These are phyloP conservation scores for Botrytis elliptica DNA, from an alignment of 2,329 filamentous ascomycete species.

Conservation along the genomic window DNA sequence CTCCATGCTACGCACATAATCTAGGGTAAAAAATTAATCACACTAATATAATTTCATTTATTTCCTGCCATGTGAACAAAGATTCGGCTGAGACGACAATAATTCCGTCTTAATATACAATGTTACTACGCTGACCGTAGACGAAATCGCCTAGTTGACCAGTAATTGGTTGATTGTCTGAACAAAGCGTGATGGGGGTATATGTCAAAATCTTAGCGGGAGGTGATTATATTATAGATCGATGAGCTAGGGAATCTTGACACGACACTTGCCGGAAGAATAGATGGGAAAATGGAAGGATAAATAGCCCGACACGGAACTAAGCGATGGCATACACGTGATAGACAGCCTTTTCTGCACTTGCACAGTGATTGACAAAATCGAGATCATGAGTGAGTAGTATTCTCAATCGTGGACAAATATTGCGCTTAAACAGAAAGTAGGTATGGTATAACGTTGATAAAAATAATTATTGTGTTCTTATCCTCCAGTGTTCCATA, in stretches of 20 bases:
- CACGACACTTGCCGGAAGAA: constrained; percentile 10
- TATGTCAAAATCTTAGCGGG: background rate
- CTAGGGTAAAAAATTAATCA: background rate
- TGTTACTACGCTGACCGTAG: background rate
- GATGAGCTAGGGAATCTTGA: background rate
- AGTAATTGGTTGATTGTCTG: background rate
- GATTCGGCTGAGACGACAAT: background rate
- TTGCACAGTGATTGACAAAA: background rate
- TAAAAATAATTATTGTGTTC: too few relatives aligned
- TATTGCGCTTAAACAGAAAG: background rate
- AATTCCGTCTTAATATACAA: background rate
- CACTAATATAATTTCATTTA: background rate
- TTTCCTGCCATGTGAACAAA: constrained; percentile 12
- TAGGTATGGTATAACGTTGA: background rate
- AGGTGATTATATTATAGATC: background rate
- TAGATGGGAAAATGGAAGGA: constrained; percentile 1
- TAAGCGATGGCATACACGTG: too few relatives aligned
- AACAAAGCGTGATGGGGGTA: background rate
- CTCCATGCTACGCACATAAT: background rate
- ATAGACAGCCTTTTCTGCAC: background rate
- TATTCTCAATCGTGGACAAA: background rate
- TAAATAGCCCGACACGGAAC: background rate
- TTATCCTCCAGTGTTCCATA: background rate
- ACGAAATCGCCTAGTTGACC: background rate
- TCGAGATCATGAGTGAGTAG: background rate